These are phyloP conservation scores for Solanum aculeatissimum DNA, from an alignment of 305 asterid species.

Conservation along the genomic window DNA sequence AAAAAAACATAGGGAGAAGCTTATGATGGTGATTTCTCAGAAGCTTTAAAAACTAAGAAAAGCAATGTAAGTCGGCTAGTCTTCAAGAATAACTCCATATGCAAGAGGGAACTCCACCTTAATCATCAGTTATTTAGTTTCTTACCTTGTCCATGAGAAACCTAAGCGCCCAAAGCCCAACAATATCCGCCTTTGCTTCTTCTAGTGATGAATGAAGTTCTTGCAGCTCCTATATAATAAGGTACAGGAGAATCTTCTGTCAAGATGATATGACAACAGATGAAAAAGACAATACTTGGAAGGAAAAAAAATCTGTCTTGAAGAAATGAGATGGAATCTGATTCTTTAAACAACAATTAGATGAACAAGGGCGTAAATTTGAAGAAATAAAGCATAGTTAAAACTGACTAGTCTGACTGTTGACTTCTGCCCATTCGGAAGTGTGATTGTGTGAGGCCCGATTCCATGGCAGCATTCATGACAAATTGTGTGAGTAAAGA, in stretches of 20 bases:
- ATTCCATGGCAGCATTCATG: constrained; percentile 98
- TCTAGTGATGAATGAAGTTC: constrained; percentile 92
- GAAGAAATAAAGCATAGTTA: neutral
- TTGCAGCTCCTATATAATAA: constrained; percentile 75
- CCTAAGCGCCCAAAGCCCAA: constrained; percentile 94
- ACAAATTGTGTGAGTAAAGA: constrained; percentile 90
- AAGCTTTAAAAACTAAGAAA: neutral
- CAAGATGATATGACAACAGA: neutral
- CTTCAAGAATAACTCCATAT: constrained; percentile 1
- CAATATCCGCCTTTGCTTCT: constrained; percentile 99
- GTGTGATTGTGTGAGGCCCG: constrained; percentile 90
- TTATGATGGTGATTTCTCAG: neutral
- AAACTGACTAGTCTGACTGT: constrained; percentile 83
- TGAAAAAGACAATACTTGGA: neutral
- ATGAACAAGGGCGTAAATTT: neutral
- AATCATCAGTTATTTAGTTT: neutral
- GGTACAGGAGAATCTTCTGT: neutral
- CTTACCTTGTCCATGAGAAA: constrained; percentile 64
- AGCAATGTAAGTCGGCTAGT: neutral
- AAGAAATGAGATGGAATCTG: neutral
- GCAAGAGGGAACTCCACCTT: neutral
- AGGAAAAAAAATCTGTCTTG: neutral
- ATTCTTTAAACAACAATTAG: neutral
- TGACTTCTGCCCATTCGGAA: constrained; percentile 65
- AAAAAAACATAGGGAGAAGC: neutral